These are phyloP conservation scores for Fusarium lateritium DNA, from an alignment of 2,329 filamentous ascomycete species.

Conservation along the genomic window DNA sequence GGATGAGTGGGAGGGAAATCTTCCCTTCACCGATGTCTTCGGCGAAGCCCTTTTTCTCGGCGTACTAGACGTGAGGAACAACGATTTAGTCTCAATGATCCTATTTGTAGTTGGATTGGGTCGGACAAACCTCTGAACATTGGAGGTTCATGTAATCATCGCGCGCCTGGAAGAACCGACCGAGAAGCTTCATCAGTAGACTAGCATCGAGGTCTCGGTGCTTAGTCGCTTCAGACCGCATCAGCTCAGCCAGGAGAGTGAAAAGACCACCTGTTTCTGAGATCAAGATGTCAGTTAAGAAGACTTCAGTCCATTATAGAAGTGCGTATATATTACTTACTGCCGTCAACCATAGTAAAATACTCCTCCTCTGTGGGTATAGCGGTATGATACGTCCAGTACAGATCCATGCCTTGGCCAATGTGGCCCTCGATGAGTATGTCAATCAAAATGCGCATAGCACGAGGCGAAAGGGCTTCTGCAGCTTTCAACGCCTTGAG, in stretches of 20 bases:
- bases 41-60: background rate
- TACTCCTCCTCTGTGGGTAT: conserved; percentile 1
- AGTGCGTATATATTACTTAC: background rate
- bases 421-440: background rate
- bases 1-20: background rate
- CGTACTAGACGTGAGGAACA: background rate
- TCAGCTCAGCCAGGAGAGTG: background rate
- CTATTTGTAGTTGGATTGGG: background rate
- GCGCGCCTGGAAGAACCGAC: background rate
- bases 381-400: conserved; percentile 1
- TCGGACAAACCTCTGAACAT: background rate
- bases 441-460: background rate
- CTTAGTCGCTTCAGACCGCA: background rate
- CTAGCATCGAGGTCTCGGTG: background rate
- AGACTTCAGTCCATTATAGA: too few species aligned
- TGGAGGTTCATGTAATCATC: conserved; percentile 1
- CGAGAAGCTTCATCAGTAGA: background rate
- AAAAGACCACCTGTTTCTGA: background rate
- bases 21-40: background rate
- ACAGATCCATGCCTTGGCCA: conserved; percentile 2
- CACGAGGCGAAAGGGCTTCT: background rate
- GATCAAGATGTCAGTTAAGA: background rate
- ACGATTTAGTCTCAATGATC: background rate
- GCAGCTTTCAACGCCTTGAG: background rate
- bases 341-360: background rate